These are phyloP conservation scores for Rostrohypoxylon terebratum DNA, from an alignment of 495 filamentous ascomycete species.

Conservation along the genomic window DNA sequence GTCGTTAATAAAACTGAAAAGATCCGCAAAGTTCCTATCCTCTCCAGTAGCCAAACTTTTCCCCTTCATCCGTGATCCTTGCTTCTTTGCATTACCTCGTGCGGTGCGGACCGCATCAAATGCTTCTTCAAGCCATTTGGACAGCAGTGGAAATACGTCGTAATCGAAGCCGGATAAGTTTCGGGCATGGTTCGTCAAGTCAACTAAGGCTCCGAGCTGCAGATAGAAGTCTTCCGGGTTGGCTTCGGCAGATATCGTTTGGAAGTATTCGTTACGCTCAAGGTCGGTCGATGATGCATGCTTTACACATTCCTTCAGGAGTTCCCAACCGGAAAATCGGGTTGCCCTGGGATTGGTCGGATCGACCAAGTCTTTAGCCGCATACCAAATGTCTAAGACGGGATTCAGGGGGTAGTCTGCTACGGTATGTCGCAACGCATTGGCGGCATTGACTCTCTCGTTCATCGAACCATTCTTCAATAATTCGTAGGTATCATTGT, in stretches of 20 bases:
- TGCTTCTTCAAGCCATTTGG: conserved; percentile 65
- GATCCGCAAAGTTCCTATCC: conserved; percentile 72
- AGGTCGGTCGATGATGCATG: conserved; percentile 69
- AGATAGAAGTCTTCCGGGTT: conserved; percentile 70
- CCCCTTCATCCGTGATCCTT: conserved; percentile 58
- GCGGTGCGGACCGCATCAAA: conserved; percentile 67
- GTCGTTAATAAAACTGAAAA: conserved; percentile 81
- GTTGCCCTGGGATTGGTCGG: conserved; percentile 64
- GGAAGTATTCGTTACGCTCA: conserved; percentile 73
- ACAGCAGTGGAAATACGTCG: conserved; percentile 68
- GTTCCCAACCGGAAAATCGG: conserved; percentile 68
- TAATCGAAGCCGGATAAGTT: conserved; percentile 74
- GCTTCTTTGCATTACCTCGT: conserved; percentile 59
- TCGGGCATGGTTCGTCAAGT: conserved; percentile 71
- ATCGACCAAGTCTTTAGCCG: conserved; percentile 72
- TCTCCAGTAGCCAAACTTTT: conserved; percentile 68
- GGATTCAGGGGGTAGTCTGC: conserved; percentile 68
- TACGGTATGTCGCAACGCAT: conserved; percentile 64
- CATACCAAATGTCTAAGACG: conserved; percentile 70
- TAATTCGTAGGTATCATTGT: conserved; percentile 58
- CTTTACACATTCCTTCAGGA: conserved; percentile 73
- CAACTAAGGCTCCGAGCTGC: conserved; percentile 71
- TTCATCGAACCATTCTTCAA: conserved; percentile 60
- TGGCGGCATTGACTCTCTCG: conserved; percentile 68
- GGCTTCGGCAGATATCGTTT: conserved; percentile 64